Evolutionary conservation across 805 yeast genomes (phyloP), one percentile per base, ranked within the genome.

Genomic region (Barnettozyma wickerhamii): DNA sequence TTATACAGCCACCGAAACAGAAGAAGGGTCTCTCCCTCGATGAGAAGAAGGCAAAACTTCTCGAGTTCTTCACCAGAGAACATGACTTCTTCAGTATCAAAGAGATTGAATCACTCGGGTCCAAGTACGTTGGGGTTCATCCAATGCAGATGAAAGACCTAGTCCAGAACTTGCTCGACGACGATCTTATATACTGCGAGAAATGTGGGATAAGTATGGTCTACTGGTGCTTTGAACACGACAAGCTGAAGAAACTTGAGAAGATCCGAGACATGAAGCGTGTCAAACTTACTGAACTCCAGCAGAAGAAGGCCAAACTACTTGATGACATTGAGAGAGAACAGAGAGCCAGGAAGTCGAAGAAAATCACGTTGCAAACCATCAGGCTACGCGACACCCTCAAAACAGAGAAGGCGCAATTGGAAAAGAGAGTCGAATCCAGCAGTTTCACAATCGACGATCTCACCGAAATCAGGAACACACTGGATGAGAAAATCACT

Each of bases 201-300:
- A 78, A 77, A 53, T 76, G 83, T 52, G 84, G 84, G 0, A 61
- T 64, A 12, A 63, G 71, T 12, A 72, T 72, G 39, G 58, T 75
- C 3, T 77, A 74, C 43, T 77, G 79, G 78, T 62, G 72, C 38
- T 75, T 71, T 54, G 59, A 55, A 45, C 62, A 58, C 41, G 65
- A 61, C 46, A 45, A 53, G 45, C 41, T 51, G 33, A 49, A 43
- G 44, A 51, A 47, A 17, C 34, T 54, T 27, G 48, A 51, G 17
- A 43, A 43, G 5, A n/a, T 34, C 20, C 12, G 34, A 19, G 26
- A 31, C 15, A 30, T 32, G 35, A 40, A 42, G 18, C 6, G 14
- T 10, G 23, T 12, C 10, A 46, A 26, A 27, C 12, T 40, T 2
- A 23, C 29, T 7, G 37, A 36, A 17, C 35, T 58, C 27, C 38